These are phyloP conservation scores for Penicillium robsamsonii DNA, from an alignment of 495 filamentous ascomycete species.

Conservation along the genomic window DNA sequence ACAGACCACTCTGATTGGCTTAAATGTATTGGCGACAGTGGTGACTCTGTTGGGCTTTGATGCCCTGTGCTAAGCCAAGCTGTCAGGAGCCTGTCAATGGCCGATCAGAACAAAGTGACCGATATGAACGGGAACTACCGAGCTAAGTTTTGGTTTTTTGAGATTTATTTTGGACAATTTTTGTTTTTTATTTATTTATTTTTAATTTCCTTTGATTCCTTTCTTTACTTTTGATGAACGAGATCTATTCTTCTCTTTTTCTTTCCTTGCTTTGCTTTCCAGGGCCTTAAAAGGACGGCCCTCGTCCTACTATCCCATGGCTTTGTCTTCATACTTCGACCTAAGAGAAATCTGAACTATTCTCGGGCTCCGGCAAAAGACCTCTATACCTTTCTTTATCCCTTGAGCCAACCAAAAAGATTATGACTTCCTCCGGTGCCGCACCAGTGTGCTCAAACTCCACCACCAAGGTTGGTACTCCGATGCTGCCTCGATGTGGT, in stretches of 20 bases:
- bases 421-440: conserved; percentile 17
- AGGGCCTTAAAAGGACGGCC: conserved; percentile 10
- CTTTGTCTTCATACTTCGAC: not conserved
- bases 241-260: conserved; percentile 5
- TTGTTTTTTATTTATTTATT: not conserved
- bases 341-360: not conserved
- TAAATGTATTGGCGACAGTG: not conserved
- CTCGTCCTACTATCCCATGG: not conserved
- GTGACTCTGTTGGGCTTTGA: conserved; percentile 2
- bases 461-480: conserved; percentile 23
- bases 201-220: not conserved
- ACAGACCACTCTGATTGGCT: conserved; percentile 6
- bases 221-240: conserved; percentile 2
- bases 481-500: not conserved
- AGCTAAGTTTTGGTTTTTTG: not conserved
- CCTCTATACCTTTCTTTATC: not conserved
- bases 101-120: not conserved
- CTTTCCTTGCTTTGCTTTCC: conserved; percentile 10
- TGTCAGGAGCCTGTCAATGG: conserved; percentile 1
- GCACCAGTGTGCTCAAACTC: conserved; percentile 18
- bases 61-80: conserved; percentile 3
- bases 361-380: not conserved
- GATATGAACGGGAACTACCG: not conserved
- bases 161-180: not conserved
- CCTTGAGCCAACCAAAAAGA: not conserved